Base-by-base conservation (phyloP, 1,284 basidiomycete species). In the Apiotrichum sp. region DNA sequence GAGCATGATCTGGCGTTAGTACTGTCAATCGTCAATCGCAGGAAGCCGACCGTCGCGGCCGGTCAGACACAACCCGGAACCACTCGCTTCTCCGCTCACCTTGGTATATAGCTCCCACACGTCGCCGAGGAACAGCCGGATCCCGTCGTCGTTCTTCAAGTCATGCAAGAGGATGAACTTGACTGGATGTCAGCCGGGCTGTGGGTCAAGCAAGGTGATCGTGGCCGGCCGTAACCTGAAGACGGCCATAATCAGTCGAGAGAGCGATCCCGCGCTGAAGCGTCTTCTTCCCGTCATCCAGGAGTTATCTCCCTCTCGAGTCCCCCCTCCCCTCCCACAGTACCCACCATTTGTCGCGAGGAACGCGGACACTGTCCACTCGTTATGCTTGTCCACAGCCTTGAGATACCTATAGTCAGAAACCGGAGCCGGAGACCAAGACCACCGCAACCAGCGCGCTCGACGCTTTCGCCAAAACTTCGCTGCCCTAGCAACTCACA, bases 71-170 rank as follows among this genome's bases (percentile, higher is more conserved):
- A 13, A 38, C 7, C 7, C 36, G 36, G 13, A 38, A 38, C 36
- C 7, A 13, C 6, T 6, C 36, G n/a, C n/a, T n/a, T n/a, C n/a
- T n/a, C n/a, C n/a, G 11, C 82, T 63, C 66, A 92, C 92, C 85
- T 96, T 96, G 44, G 93, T 83, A 77, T 93, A 96, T 65, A 87
- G 70, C 80, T 97, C 93, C 93, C 93, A 97, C 35, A 93, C 85
- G 31, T 96, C 93, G 68, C 84, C 83, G 69, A 97, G 88, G 80
- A 97, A 97, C 52, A 81, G 73, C 59, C 86, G 83, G 73, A 97
- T 95, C 6, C 92, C 92, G 52, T 97, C 93, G 77, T 97, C 93
- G 78, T 95, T 96, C 81, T 90, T 93, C 16, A 82, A 81, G 74
- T 97, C 93, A 75, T 96, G 93, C 57, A 97, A 78, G 58, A 97